Percentiles rank a stretch among this genome's conserved stretches.
Conservation (phyloP, 345 rosid genomes). For the Lepidium sativum region DNA sequence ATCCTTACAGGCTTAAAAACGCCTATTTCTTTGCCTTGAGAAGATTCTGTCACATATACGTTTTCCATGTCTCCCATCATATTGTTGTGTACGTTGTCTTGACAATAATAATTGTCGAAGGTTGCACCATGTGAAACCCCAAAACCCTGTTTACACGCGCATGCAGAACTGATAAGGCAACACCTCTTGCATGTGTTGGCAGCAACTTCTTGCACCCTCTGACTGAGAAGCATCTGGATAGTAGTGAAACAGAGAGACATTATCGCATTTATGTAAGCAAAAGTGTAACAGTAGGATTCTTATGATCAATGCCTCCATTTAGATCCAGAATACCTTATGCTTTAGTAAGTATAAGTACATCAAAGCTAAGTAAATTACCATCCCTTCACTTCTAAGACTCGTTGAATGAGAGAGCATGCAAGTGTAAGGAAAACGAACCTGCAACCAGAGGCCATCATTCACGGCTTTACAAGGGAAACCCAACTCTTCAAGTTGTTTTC, state of each 20-base stretch:
- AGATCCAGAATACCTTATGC: background rate
- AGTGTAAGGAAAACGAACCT: conserved; percentile 38
- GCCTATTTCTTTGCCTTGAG: conserved; percentile 71
- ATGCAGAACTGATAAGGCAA: conserved; percentile 56
- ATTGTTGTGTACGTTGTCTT: conserved; percentile 61
- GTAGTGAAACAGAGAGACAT: conserved; percentile 16
- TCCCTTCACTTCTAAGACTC: background rate
- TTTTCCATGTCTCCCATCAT: conserved; percentile 49
- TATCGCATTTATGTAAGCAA: conserved; percentile 5
- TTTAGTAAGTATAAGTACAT: background rate
- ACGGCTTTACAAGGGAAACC: conserved; percentile 96
- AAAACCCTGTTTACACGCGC: conserved; percentile 79
- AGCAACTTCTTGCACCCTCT: conserved; percentile 78
- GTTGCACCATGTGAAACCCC: conserved; percentile 53
- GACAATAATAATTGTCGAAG: conserved; percentile 53
- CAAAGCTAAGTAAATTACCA: background rate
- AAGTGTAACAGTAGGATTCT: background rate
- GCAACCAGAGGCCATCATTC: conserved; percentile 97
- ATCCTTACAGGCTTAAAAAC: conserved; percentile 77
- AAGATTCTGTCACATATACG: conserved; percentile 56
- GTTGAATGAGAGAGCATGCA: conserved; percentile 5
- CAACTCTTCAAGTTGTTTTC: conserved; percentile 90
- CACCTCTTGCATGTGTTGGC: conserved; percentile 84
- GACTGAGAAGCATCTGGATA: conserved; percentile 85
- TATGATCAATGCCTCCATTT: background rate